Conservation (phyloP, 257 asterid genomes). For the Jaltomata sinuosa region DNA sequence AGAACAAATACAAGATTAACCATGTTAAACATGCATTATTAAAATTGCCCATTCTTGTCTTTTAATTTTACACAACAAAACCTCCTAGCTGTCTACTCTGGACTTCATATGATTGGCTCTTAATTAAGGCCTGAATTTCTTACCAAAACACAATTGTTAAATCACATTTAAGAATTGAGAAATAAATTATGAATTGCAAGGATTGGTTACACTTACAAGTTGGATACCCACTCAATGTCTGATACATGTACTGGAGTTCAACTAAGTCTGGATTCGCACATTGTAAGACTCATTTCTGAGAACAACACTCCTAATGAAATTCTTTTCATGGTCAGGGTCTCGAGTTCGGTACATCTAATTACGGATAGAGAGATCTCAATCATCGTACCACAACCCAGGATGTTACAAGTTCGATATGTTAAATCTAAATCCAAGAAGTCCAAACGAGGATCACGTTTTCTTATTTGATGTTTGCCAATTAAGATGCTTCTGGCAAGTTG, state of each 20-base stretch:
- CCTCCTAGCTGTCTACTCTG: background rate
- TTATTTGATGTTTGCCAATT: background rate
- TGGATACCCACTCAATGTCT: background rate
- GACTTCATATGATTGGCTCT: background rate
- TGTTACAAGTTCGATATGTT: background rate
- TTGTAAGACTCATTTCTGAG: background rate
- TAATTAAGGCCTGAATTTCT: background rate
- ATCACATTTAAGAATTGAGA: background rate
- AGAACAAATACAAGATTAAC: background rate
- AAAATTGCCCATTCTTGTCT: background rate
- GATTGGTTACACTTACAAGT: background rate
- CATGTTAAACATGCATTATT: background rate
- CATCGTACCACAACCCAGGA: background rate
- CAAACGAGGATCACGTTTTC: background rate
- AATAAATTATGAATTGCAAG: background rate
- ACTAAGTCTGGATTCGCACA: too few species aligned
- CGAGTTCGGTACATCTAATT: too few species aligned
- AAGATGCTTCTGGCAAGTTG: background rate
- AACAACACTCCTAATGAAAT: too few species aligned
- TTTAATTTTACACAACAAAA: background rate
- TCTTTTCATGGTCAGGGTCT: too few species aligned
- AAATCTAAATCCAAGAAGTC: background rate
- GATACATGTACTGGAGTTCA: background rate
- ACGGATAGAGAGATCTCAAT: too few species aligned
- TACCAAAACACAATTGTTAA: background rate